Base-by-base conservation (phyloP, 1,139 yeast species). In the Suhomyces maxii region DNA sequence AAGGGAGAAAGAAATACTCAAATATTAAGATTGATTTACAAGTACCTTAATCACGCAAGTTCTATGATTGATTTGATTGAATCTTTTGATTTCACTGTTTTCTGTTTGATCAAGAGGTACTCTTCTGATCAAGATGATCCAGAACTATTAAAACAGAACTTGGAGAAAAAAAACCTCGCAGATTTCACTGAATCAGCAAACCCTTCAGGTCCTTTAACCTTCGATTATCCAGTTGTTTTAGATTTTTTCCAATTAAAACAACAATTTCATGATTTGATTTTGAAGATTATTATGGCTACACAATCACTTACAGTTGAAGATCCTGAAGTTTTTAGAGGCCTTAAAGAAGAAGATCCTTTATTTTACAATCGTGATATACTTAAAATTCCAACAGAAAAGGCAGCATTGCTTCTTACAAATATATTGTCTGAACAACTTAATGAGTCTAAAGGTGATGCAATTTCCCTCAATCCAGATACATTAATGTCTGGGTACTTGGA, bases 231-330 rank as follows among this genome's bases (percentile, higher is more conserved):
- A 1, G 73, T 85, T 14, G 77, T 89, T 9, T 73, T 84, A 34
- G 95, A 89, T 44, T 89, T 88, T 60, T 80, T 85, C 59, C 86
- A 85, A 52, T 71, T 79, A 41, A 90, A 89, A 57, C 97, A 89
- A 59, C 75, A 80, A 18, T 65, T 88, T 37, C 93, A 89, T 62
- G 84, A 86, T 53, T 66, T 77, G 6, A 71, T 86, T 36, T 71
- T 83, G 7, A 77, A 78, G 28, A 71, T 89, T 12, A 73, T 87
- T 26, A 78, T 86, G 76, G 80, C 85, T 26, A 76, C 89, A 0
- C 95, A 88, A 57, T 77, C 83, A 6, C 68, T 87, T 14, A 85
- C 95, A 0, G 69, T 86, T 12, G 80, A 77, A 34, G 95, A 87
- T 57, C 89, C 91, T 1, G 89, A 84, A 48, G 85, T 83, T 2